Percentiles rank a stretch among this genome's conserved stretches.
Evolutionary conservation across 257 asterid species (phyloP).

Genomic region (Gardenia jasminoides): DNA sequence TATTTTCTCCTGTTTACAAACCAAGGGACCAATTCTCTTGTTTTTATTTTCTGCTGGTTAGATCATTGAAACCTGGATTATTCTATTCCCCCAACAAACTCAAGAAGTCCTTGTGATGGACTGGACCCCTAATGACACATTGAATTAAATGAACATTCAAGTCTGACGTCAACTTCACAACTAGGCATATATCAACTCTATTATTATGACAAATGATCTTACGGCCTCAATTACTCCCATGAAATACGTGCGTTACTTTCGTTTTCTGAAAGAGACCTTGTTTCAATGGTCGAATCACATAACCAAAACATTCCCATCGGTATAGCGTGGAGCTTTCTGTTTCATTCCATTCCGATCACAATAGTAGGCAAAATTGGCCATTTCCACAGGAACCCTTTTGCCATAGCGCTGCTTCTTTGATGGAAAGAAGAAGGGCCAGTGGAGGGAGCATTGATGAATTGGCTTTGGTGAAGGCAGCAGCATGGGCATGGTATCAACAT

Average conservation of each 20-base stretch:
- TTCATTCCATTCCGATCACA: conserved; percentile 7
- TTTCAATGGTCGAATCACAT: conserved; percentile 3
- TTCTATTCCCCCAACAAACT: no score
- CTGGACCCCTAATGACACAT: conserved; percentile 1
- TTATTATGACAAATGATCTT: neutral
- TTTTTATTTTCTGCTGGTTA: neutral
- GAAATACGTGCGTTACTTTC: neutral
- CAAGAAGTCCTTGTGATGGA: no score
- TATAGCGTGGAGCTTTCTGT: conserved; percentile 12
- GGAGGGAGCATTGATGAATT: conserved; percentile 32
- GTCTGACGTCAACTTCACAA: conserved; percentile 9
- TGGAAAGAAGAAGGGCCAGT: conserved; percentile 29
- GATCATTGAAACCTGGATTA: no score
- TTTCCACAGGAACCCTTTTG: neutral
- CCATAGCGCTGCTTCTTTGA: neutral
- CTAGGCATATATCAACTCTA: neutral
- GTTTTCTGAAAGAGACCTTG: conserved; percentile 6
- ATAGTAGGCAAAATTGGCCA: neutral
- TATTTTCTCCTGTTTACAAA: no score
- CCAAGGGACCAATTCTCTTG: no score
- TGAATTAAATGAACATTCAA: conserved; percentile 7
- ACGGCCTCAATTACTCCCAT: neutral
- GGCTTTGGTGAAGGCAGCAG: conserved; percentile 47
- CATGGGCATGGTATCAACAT: conserved; percentile 60
- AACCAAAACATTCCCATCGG: conserved; percentile 2